Conservation (phyloP, 257 asterid genomes). For the Nicotiana undulata region DNA sequence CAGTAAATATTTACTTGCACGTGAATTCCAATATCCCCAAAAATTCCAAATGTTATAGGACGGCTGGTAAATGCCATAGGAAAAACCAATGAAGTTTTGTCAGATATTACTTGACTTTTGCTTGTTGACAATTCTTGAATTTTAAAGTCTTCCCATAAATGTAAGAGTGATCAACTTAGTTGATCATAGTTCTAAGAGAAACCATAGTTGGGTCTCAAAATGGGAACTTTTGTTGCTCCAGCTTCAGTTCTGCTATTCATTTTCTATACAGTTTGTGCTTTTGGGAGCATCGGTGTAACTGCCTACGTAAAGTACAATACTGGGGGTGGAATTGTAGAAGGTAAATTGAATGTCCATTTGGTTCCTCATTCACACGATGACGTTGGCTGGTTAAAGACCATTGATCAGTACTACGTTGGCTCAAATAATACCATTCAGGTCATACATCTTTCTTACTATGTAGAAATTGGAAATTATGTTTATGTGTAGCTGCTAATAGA, state of each 20-base stretch:
- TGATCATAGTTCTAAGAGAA: neutral
- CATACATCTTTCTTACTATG: neutral
- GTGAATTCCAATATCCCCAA: neutral
- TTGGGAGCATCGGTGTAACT: conserved; percentile 27
- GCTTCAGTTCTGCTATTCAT: conserved; percentile 26
- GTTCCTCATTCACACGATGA: conserved; percentile 91
- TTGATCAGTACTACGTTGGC: conserved; percentile 93
- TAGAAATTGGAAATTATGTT: neutral
- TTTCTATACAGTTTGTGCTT: conserved; percentile 16
- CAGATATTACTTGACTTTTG: neutral
- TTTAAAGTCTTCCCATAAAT: neutral
- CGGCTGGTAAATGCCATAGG: neutral
- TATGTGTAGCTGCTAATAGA: neutral
- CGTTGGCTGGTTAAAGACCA: conserved; percentile 88
- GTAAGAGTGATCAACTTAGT: neutral
- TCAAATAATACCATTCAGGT: conserved; percentile 83
- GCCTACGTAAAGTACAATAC: conserved; percentile 45
- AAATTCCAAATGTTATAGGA: neutral
- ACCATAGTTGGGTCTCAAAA: conserved; percentile 10
- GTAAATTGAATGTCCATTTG: conserved; percentile 81
- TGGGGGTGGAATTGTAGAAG: conserved; percentile 50
- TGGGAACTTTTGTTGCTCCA: conserved; percentile 16
- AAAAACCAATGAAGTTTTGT: neutral
- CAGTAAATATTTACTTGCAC: neutral
- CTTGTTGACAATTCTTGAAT: neutral